Conservation (phyloP, 345 rosid species). For the Eutrema heterophyllum region DNA sequence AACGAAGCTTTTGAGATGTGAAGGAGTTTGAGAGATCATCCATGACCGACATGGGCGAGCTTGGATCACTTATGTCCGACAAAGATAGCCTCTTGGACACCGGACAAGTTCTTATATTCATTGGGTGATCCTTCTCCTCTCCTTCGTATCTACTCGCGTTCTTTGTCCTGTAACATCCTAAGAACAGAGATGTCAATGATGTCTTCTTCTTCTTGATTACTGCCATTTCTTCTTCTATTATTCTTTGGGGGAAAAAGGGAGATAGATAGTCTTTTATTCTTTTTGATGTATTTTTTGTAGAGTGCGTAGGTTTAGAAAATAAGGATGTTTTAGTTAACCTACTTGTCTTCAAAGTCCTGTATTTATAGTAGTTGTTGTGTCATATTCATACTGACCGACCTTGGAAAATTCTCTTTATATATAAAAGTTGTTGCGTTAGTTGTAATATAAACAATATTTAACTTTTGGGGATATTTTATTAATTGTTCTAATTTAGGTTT, state of each 20-base stretch:
- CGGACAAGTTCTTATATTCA: constrained; percentile 36
- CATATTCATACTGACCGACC: constrained; percentile 23
- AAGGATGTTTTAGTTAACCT: constrained; percentile 32
- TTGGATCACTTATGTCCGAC: constrained; percentile 52
- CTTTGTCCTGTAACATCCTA: constrained; percentile 41
- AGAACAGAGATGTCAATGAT: constrained; percentile 40
- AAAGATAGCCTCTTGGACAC: constrained; percentile 44
- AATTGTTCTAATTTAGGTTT: not conserved
- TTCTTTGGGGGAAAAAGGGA: not conserved
- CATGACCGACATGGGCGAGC: constrained; percentile 43
- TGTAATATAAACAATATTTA: not conserved
- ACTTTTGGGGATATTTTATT: not conserved
- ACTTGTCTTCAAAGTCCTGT: constrained; percentile 33
- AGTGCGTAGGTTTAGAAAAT: constrained; percentile 26
- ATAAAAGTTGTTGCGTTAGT: not conserved
- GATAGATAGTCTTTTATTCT: not conserved
- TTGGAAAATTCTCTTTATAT: constrained; percentile 4
- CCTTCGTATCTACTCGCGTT: constrained; percentile 12
- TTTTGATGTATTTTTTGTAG: constrained; percentile 19
- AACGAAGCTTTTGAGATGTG: constrained; percentile 48
- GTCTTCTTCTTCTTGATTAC: constrained; percentile 33
- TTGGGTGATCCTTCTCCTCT: not conserved
- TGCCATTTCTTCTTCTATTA: constrained; percentile 23
- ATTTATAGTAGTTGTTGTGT: constrained; percentile 30
- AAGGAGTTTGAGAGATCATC: constrained; percentile 59